Conservation (phyloP, 116 monocot species). For the Cymodocea nodosa region DNA sequence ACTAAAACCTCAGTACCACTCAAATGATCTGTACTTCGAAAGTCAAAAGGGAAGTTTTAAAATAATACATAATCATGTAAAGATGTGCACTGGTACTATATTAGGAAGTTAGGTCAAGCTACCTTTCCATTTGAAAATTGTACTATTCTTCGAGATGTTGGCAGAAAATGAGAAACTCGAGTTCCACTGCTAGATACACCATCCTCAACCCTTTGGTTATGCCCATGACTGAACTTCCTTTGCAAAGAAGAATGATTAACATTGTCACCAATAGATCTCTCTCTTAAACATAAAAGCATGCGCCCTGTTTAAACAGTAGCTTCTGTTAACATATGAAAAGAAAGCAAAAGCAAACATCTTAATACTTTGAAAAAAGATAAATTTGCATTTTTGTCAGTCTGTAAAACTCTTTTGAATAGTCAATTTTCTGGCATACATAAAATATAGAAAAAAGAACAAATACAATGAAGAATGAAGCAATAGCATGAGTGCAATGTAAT, state of each 20-base stretch:
- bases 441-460: no score
- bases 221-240: slow-evolving; percentile 89
- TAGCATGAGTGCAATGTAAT: no score
- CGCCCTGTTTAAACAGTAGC: slow-evolving; percentile 41
- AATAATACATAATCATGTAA: neutral
- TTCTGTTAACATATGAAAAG: neutral
- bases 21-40: no score
- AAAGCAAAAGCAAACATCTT: neutral
- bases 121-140: slow-evolving; percentile 98
- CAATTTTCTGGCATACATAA: no score
- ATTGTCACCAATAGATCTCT: slow-evolving; percentile 61
- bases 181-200: slow-evolving; percentile 59
- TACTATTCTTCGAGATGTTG: slow-evolving; percentile 95
- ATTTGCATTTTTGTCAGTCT: no score
- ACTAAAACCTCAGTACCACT: no score
- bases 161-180: slow-evolving; percentile 86
- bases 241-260: slow-evolving; percentile 68
- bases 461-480: no score
- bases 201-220: slow-evolving; percentile 57
- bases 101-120: slow-evolving; percentile 7
- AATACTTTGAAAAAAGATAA: no score
- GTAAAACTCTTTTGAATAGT: no score
- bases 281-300: slow-evolving; percentile 86
- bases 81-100: neutral
- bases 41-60: no score